Evolutionary conservation across 192 early-diverging fungal genomes (phyloP).

Genomic region (Linnemannia schmuckeri): DNA sequence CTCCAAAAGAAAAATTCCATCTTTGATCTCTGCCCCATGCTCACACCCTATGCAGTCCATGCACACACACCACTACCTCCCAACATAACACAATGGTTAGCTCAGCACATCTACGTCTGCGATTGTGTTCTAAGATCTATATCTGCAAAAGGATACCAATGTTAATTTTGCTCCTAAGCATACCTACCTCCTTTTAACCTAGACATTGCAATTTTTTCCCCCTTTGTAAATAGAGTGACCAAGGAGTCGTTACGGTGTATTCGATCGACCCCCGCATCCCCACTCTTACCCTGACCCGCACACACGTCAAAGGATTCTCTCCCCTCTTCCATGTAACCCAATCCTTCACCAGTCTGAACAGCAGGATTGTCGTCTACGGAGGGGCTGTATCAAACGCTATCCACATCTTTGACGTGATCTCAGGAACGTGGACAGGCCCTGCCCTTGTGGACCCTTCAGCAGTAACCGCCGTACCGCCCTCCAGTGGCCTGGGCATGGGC

Average conservation of each 20-base stretch:
- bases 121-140: neutral
- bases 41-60: neutral
- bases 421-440: conserved; percentile 47
- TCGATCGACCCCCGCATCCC: conserved; percentile 42
- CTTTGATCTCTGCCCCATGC: neutral
- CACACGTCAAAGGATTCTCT: neutral
- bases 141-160: neutral
- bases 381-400: conserved; percentile 25
- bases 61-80: neutral
- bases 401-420: conserved; percentile 40
- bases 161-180: neutral
- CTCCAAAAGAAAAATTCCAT: conserved; percentile 1
- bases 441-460: conserved; percentile 18
- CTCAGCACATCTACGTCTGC: neutral
- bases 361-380: conserved; percentile 47
- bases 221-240: conserved; percentile 9
- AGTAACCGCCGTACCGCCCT: neutral
- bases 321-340: conserved; percentile 27
- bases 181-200: neutral
- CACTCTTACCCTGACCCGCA: neutral
- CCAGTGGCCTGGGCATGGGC: neutral
- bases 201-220: neutral
- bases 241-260: conserved; percentile 16
- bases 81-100: neutral
- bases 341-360: conserved; percentile 39